phyloP scores from a whole-genome alignment of 805 yeast genomes.

The Candida cerambycidarum region DNA sequence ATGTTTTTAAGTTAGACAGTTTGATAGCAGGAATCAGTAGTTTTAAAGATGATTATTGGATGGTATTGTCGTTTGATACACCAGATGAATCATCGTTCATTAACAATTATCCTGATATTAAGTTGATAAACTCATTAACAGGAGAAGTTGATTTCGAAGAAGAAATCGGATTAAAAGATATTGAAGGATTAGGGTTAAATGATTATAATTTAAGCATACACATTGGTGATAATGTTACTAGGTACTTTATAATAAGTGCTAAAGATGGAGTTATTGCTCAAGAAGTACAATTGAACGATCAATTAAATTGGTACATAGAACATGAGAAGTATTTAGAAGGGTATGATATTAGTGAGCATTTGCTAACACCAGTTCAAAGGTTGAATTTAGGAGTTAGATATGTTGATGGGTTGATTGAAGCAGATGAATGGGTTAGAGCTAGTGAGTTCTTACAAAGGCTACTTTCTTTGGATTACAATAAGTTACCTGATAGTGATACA shows the following conservation, averaged over 20 bases:
- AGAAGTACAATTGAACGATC: slow-evolving; percentile 68
- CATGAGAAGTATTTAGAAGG: slow-evolving; percentile 61
- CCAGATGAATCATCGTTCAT: slow-evolving; percentile 26
- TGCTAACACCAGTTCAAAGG: slow-evolving; percentile 51
- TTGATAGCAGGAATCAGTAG: slow-evolving; percentile 76
- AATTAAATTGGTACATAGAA: slow-evolving; percentile 68
- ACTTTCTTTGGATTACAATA: slow-evolving; percentile 20
- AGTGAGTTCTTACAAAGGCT: slow-evolving; percentile 43
- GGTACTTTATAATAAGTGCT: slow-evolving; percentile 73
- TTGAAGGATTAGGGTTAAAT: slow-evolving; percentile 64
- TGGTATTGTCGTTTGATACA: slow-evolving; percentile 55
- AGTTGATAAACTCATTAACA: slow-evolving; percentile 59
- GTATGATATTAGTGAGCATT: slow-evolving; percentile 69
- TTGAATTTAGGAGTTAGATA: slow-evolving; percentile 60
- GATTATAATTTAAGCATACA: slow-evolving; percentile 71
- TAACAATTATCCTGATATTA: slow-evolving; percentile 67
- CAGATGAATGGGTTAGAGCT: slow-evolving; percentile 56
- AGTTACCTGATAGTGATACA: slow-evolving; percentile 29
- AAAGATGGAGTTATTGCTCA: slow-evolving; percentile 77
- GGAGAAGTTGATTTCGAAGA: slow-evolving; percentile 79
- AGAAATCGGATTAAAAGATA: slow-evolving; percentile 64
- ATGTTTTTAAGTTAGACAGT: slow-evolving; percentile 44
- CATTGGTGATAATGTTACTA: slow-evolving; percentile 37
- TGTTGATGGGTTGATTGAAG: slow-evolving; percentile 42
- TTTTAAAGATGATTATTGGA: slow-evolving; percentile 68